Percentiles rank a stretch among this genome's conserved stretches.
Evolutionary conservation across 2,329 filamentous ascomycete species (phyloP).

Genomic region (Fusarium sp.): DNA sequence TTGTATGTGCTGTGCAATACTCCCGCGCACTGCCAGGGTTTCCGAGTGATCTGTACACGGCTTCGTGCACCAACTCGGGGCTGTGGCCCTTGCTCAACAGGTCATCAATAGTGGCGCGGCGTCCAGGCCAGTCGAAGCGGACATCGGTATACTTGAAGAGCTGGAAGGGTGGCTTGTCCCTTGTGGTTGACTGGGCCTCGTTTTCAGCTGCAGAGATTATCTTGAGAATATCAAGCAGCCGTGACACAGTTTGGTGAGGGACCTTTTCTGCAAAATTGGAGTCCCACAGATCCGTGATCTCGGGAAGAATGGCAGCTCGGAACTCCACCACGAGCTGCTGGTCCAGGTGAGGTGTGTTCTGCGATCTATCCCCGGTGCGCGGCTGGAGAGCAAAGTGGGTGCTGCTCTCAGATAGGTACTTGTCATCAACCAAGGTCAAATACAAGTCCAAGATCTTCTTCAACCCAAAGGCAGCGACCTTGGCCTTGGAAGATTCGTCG

Average conservation of each 20-base stretch:
- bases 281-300: slow-evolving; percentile 84
- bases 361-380: slow-evolving; percentile 55
- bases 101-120: slow-evolving; percentile 48
- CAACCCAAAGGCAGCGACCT: slow-evolving; percentile 69
- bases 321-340: slow-evolving; percentile 89
- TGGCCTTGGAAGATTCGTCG: slow-evolving; percentile 59
- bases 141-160: slow-evolving; percentile 59
- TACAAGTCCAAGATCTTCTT: slow-evolving; percentile 90
- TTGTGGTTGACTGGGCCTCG: slow-evolving; percentile 73
- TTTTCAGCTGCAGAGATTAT: slow-evolving; percentile 81
- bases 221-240: slow-evolving; percentile 85
- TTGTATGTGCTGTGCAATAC: slow-evolving; percentile 77
- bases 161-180: slow-evolving; percentile 63
- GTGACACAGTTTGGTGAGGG: slow-evolving; percentile 79
- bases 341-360: slow-evolving; percentile 57
- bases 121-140: slow-evolving; percentile 60
- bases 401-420: slow-evolving; percentile 82
- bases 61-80: slow-evolving; percentile 77
- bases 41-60: slow-evolving; percentile 84
- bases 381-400: slow-evolving; percentile 63
- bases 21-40: slow-evolving; percentile 70
- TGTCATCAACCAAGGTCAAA: slow-evolving; percentile 78
- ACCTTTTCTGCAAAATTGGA: slow-evolving; percentile 86
- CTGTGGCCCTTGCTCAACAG: slow-evolving; percentile 54
- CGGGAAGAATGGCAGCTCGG: slow-evolving; percentile 81